Evolutionary conservation across 352 stramenopile species (phyloP).

Genomic region (Achlya hypogyna): DNA sequence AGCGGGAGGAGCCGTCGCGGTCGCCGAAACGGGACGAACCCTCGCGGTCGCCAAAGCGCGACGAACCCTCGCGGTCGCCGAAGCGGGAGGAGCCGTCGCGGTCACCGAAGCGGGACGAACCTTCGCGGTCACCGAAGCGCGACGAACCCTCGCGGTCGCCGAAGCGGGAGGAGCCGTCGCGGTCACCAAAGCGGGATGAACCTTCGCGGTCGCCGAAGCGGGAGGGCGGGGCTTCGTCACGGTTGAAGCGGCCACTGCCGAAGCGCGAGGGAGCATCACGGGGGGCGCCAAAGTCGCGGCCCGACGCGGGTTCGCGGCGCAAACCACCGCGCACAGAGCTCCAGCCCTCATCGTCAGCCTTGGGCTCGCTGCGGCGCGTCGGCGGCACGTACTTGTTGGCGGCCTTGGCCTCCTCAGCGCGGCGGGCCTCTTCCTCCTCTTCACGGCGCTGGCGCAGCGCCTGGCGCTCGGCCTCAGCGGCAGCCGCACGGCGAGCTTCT

Average conservation of each 20-base stretch:
- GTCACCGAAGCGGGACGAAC: background rate
- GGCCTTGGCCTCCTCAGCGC: constrained; percentile 14
- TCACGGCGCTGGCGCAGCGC: constrained; percentile 23
- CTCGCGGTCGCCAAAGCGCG: constrained; percentile 25
- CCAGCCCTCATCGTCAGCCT: constrained; percentile 7
- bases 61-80: constrained; percentile 17
- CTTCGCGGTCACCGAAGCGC: constrained; percentile 25
- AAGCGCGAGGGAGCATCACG: constrained; percentile 1
- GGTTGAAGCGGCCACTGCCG: constrained; percentile 10
- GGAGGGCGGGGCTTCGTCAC: constrained; percentile 17
- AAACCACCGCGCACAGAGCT: background rate
- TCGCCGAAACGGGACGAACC: constrained; percentile 28
- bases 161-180: constrained; percentile 20
- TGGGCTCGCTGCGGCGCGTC: background rate
- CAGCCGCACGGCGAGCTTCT: constrained; percentile 33
- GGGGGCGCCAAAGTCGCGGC: constrained; percentile 24
- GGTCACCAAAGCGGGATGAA: constrained; percentile 23
- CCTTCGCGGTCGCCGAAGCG: constrained; percentile 21
- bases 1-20: constrained; percentile 22
- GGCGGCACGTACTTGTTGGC: constrained; percentile 18
- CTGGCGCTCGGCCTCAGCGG: constrained; percentile 16
- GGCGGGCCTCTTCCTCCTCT: constrained; percentile 35
- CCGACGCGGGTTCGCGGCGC: constrained; percentile 21
- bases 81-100: constrained; percentile 29
- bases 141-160: constrained; percentile 28